These are phyloP conservation scores for Theobroma grandiflorum DNA, from an alignment of 441 rosid genomes.

Conservation along the genomic window DNA sequence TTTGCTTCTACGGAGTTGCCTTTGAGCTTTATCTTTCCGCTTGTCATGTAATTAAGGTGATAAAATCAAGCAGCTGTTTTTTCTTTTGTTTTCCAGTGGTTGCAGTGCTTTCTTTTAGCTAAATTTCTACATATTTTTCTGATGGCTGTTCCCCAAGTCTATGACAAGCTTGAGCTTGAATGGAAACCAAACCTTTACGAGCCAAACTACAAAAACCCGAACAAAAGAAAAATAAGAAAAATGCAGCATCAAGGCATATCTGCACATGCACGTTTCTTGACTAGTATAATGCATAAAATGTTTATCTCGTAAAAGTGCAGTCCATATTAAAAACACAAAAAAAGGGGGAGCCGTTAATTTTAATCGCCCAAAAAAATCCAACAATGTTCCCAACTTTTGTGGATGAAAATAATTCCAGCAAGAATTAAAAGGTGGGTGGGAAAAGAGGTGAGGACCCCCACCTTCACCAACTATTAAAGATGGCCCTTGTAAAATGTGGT, in stretches of 20 bases:
- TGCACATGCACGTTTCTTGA: neutral
- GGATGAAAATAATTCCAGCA: neutral
- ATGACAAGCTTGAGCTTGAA: constrained; percentile 13
- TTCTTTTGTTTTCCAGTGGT: neutral
- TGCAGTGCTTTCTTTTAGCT: neutral
- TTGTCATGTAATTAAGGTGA: constrained; percentile 12
- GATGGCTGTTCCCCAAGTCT: neutral
- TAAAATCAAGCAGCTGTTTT: neutral
- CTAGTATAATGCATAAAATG: no score
- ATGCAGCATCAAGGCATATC: neutral
- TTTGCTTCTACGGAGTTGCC: neutral
- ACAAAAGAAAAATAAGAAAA: neutral
- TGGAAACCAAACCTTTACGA: neutral
- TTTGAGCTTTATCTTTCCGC: neutral
- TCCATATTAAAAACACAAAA: no score
- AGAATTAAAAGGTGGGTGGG: neutral
- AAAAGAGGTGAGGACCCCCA: neutral
- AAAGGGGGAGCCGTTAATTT: neutral
- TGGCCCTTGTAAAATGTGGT: neutral
- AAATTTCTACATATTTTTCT: neutral
- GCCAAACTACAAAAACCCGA: neutral
- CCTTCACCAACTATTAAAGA: neutral
- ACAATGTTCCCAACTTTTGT: neutral
- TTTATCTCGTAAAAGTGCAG: neutral
- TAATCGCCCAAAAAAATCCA: neutral